Evolutionary conservation across 1,139 yeast genomes (phyloP), one percentile per base, ranked within the genome.

Genomic region (Hansenula sp.): DNA sequence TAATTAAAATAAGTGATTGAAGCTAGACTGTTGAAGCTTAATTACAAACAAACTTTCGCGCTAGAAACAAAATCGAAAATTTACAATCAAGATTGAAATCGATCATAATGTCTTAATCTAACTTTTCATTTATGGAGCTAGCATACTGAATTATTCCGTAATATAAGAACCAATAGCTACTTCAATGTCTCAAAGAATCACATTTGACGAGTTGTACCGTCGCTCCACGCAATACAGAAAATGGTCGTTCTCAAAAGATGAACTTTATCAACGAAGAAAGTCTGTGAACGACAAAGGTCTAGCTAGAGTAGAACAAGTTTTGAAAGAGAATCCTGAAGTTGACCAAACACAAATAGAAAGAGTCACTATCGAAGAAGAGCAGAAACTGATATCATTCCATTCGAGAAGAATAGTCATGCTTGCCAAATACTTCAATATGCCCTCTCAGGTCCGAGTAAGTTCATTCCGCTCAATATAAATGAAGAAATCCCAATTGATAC

Each of bases 151-250:
- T n/a, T n/a, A n/a, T n/a, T n/a, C n/a, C n/a, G n/a, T n/a, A n/a
- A 21, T 21, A 21, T 9, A 6, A 21, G 25, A 21, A 5, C 25
- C 8, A 21, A 6, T 9, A 5, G 25, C 9, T 9, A 9, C 25
- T 6, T 21, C 18, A 18, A 50, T 47, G 51, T 21, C 55, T 1
- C 41, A 60, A 33, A 63, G 72, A 45, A 65, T 79, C 6, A 63
- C 84, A 2, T 84, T 79, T 52, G 98, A 93, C 63, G 98, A 91
- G 51, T 67, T 93, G 39, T 93, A 88, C 63, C 75, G 98, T 44
- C 76, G 90, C 41, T 87, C 96, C 6, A 76, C 94, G 0, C 99
- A 93, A 66, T 93, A 74, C 61, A 72, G 84, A 44, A 49, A 79
- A 18, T 93, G 99, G 99, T 90, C 97, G 1, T 90, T 77, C 61